Evolutionary conservation across 345 rosid species (phyloP).

Genomic region (Chamaenerion angustifolium): DNA sequence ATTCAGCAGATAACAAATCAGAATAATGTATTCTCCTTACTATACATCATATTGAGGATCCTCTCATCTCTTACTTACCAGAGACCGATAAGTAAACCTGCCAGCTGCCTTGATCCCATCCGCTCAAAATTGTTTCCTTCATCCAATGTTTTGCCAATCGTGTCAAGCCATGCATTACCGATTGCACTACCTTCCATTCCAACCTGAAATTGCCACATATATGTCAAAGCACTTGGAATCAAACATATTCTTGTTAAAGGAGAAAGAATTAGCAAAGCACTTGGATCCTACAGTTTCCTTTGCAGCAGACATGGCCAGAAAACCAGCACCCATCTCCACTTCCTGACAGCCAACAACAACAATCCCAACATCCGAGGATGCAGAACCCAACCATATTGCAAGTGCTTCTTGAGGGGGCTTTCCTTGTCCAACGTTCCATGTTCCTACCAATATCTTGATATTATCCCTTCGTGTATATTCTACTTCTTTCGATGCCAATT

Average conservation of each 20-base stretch:
- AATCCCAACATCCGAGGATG: conserved; percentile 72
- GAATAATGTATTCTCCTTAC: neutral
- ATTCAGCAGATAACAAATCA: conserved; percentile 13
- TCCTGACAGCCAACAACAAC: conserved; percentile 90
- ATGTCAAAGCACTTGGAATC: no score
- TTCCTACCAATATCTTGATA: conserved; percentile 60
- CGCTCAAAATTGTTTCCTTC: conserved; percentile 77
- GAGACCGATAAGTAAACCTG: conserved; percentile 77
- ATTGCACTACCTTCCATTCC: conserved; percentile 88
- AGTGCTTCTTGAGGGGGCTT: conserved; percentile 67
- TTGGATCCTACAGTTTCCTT: conserved; percentile 68
- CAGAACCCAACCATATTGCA: conserved; percentile 69
- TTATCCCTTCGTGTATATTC: conserved; percentile 39
- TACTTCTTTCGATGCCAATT: conserved; percentile 40
- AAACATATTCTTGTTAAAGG: no score
- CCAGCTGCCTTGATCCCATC: conserved; percentile 95
- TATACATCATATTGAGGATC: no score
- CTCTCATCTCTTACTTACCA: conserved; percentile 34
- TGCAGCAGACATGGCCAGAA: conserved; percentile 98
- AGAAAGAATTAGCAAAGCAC: no score
- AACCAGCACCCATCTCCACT: conserved; percentile 98
- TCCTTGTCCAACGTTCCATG: conserved; percentile 99
- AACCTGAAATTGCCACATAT: no score
- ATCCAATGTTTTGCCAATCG: conserved; percentile 72
- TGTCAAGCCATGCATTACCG: conserved; percentile 92